A percentile compares a stretch with the other conserved stretches of the same genome.
Conservation (phyloP, 2,329 filamentous ascomycete species). For the Penicillium decumbens region DNA sequence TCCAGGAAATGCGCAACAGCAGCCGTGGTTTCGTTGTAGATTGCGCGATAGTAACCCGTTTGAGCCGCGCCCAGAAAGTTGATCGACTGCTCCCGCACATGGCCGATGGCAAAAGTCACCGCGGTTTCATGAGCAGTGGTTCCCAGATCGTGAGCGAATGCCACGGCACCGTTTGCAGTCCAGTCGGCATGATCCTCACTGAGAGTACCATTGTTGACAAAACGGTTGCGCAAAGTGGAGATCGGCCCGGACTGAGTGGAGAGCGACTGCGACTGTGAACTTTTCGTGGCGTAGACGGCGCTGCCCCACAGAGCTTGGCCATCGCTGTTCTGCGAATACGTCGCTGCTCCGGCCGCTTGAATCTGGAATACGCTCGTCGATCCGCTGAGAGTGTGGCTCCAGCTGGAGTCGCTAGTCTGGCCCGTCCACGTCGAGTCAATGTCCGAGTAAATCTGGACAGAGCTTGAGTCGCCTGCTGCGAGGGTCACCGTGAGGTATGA, state of each 20-base stretch:
- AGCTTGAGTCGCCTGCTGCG: constrained; percentile 16
- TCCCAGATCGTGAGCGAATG: constrained; percentile 36
- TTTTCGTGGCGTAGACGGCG: constrained; percentile 33
- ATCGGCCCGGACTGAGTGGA: constrained; percentile 27
- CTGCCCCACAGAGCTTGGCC: constrained; percentile 39
- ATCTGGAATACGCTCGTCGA: constrained; percentile 30
- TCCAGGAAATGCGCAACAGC: constrained; percentile 36
- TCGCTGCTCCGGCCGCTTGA: constrained; percentile 22
- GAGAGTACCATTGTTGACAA: constrained; percentile 30
- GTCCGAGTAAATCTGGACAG: constrained; percentile 39
- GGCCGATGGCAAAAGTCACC: constrained; percentile 40
- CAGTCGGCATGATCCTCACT: constrained; percentile 20
- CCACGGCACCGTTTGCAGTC: constrained; percentile 27
- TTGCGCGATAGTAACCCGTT: constrained; percentile 35
- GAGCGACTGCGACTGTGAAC: constrained; percentile 11
- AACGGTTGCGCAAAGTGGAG: constrained; percentile 26
- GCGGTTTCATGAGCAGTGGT: constrained; percentile 19
- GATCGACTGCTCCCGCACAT: constrained; percentile 35
- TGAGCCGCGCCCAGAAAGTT: constrained; percentile 35
- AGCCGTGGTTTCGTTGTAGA: constrained; percentile 25
- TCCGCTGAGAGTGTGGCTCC: constrained; percentile 22
- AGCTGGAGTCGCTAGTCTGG: constrained; percentile 23
- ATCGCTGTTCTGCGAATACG: constrained; percentile 28
- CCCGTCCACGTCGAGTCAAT: constrained; percentile 42
- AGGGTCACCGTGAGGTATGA: constrained; percentile 40